Conservation (phyloP, 2,329 filamentous ascomycete genomes). For the Neofusicoccum sp. region DNA sequence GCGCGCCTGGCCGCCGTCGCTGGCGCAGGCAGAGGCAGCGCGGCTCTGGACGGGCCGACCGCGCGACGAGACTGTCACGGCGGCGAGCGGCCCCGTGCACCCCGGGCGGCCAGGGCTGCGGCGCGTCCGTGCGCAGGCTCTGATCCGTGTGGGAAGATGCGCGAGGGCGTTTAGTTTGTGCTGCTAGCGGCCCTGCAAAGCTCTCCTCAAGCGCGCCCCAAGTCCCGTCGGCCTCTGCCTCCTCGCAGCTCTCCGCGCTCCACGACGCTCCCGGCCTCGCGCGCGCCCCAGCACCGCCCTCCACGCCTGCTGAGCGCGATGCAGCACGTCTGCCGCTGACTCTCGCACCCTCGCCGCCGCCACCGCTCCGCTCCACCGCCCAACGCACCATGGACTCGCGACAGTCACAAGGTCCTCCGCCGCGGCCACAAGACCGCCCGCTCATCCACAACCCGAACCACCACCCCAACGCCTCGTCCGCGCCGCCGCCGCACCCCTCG, state of each 20-base stretch:
- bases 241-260: not conserved
- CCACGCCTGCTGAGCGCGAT: conserved; percentile 5
- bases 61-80: not conserved
- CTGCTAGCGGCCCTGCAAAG: conserved; percentile 12
- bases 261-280: not conserved
- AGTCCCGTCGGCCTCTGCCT: not conserved
- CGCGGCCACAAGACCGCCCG: conserved; percentile 39
- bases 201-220: conserved; percentile 6
- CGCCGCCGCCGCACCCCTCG: conserved; percentile 23
- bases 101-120: not conserved
- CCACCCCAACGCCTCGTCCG: conserved; percentile 42
- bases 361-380: conserved; percentile 10
- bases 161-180: conserved; percentile 1
- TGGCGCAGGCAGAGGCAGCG: not conserved
- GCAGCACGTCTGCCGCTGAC: conserved; percentile 11
- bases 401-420: conserved; percentile 37
- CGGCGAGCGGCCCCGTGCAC: no score
- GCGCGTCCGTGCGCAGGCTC: not conserved
- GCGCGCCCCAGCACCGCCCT: not conserved
- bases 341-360: not conserved
- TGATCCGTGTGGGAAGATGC: no score
- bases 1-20: not conserved
- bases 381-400: conserved; percentile 34
- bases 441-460: conserved; percentile 60
- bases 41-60: not conserved